phyloP scores from a whole-genome alignment of 2,329 filamentous ascomycete species.

The Trichophyton mentagrophytes region DNA sequence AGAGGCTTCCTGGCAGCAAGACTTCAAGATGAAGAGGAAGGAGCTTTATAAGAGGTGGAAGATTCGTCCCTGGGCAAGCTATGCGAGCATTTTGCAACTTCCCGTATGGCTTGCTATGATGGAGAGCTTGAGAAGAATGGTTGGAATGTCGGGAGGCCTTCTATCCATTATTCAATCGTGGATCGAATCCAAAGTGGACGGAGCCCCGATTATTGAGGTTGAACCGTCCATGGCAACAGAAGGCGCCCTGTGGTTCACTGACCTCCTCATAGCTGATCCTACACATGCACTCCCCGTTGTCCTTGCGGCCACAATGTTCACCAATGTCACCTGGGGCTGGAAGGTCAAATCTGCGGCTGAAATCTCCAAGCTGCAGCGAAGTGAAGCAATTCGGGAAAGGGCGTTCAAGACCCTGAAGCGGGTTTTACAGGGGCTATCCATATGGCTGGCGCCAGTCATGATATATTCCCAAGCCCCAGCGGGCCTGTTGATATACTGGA shows the following conservation, averaged over 20 bases:
- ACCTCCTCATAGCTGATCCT: slow-evolving; percentile 44
- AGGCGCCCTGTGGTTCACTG: slow-evolving; percentile 49
- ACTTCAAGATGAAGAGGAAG: background rate
- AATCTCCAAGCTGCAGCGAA: slow-evolving; percentile 7
- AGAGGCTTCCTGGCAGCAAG: slow-evolving; percentile 13
- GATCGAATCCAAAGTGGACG: slow-evolving; percentile 12
- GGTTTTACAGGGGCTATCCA: slow-evolving; percentile 26
- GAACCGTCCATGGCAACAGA: slow-evolving; percentile 43
- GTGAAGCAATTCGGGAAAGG: slow-evolving; percentile 3
- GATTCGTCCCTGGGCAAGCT: slow-evolving; percentile 24
- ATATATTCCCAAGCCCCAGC: slow-evolving; percentile 28
- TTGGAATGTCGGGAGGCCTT: slow-evolving; percentile 31
- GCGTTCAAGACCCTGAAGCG: slow-evolving; percentile 20
- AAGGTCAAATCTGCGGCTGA: slow-evolving; percentile 16
- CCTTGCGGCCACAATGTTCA: slow-evolving; percentile 37
- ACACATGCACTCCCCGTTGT: slow-evolving; percentile 38
- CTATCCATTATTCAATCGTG: slow-evolving; percentile 26
- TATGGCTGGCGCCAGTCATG: slow-evolving; percentile 29
- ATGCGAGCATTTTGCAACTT: slow-evolving; percentile 27
- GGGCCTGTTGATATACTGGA: slow-evolving; percentile 40
- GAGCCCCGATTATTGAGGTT: slow-evolving; percentile 17
- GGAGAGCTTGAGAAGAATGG: slow-evolving; percentile 38
- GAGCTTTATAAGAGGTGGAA: slow-evolving; percentile 17
- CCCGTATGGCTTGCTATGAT: slow-evolving; percentile 37
- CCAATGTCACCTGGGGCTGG: slow-evolving; percentile 30